Conservation (phyloP, 108 stramenopile genomes). For the Aurantiochytrium sp. region DNA sequence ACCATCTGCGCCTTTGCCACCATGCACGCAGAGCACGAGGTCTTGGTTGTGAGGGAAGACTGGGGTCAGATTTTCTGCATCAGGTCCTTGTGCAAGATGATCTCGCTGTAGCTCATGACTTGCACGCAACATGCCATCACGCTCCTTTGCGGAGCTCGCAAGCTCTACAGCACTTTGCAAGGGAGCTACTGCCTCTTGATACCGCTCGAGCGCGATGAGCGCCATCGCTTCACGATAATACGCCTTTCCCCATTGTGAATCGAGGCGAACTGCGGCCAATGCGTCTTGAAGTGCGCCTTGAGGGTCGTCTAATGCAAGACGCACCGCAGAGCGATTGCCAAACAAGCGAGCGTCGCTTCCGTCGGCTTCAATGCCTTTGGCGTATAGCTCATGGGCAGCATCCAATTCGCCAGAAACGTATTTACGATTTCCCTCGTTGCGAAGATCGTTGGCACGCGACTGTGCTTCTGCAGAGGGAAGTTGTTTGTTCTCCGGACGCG, state of each 20-base stretch:
- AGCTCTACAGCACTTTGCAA: not conserved
- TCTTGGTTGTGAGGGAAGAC: too few relatives aligned
- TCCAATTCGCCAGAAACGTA: not conserved
- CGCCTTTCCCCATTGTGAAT: not conserved
- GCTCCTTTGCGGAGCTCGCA: not conserved
- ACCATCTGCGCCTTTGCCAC: not conserved
- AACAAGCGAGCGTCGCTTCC: not conserved
- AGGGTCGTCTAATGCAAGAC: not conserved
- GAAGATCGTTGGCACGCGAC: not conserved
- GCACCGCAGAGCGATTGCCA: not conserved
- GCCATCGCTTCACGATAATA: not conserved
- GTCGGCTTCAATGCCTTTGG: not conserved
- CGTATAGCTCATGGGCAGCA: not conserved
- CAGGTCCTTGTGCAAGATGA: not conserved
- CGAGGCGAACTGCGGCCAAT: not conserved
- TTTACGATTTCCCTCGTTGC: not conserved
- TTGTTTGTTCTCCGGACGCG: too few relatives aligned
- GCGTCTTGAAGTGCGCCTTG: not conserved
- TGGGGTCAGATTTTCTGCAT: not conserved
- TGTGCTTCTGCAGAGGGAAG: too few relatives aligned
- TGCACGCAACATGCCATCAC: not conserved
- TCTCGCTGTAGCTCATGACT: not conserved
- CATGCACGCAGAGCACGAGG: not conserved
- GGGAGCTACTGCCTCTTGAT: not conserved
- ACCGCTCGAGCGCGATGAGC: not conserved